Evolutionary conservation across 495 filamentous ascomycete species (phyloP).

Genomic region (Neurospora sp.): DNA sequence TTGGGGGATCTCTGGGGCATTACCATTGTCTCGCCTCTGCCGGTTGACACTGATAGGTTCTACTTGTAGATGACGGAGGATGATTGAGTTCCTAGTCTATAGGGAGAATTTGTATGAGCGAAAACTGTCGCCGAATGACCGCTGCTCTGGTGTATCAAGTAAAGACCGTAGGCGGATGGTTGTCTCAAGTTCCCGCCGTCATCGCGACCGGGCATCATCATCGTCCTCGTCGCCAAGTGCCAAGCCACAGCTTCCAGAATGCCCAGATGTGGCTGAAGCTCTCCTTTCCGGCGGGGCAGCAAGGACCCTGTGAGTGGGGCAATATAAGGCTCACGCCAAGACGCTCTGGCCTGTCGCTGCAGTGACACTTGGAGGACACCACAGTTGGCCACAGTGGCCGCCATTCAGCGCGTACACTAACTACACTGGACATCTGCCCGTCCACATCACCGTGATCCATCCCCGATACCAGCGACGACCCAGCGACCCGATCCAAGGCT

Average conservation of each 20-base stretch:
- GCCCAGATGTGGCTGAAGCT: slow-evolving; percentile 15
- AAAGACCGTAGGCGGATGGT: not conserved
- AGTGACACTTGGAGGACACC: not conserved
- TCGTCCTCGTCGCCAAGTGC: not conserved
- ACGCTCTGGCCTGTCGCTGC: not conserved
- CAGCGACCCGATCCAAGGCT: not conserved
- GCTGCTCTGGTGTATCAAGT: not conserved
- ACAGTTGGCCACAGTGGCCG: not conserved
- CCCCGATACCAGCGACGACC: not conserved
- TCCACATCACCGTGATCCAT: not conserved
- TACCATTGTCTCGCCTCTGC: not conserved
- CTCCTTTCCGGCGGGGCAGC: not conserved
- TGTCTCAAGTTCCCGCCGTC: not conserved
- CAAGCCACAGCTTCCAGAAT: not conserved
- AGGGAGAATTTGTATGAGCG: not conserved
- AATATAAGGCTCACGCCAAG: not conserved
- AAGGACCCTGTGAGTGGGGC: not conserved
- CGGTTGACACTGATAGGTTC: not conserved
- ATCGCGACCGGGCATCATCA: not conserved
- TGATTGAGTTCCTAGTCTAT: no score
- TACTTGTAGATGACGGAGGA: not conserved
- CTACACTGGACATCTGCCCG: not conserved
- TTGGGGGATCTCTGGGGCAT: not conserved
- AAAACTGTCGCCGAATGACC: not conserved
- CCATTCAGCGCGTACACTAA: not conserved